Base-by-base conservation (phyloP, 2,329 filamentous ascomycete genomes). In the Hawksworthiomyces lignivorus region DNA sequence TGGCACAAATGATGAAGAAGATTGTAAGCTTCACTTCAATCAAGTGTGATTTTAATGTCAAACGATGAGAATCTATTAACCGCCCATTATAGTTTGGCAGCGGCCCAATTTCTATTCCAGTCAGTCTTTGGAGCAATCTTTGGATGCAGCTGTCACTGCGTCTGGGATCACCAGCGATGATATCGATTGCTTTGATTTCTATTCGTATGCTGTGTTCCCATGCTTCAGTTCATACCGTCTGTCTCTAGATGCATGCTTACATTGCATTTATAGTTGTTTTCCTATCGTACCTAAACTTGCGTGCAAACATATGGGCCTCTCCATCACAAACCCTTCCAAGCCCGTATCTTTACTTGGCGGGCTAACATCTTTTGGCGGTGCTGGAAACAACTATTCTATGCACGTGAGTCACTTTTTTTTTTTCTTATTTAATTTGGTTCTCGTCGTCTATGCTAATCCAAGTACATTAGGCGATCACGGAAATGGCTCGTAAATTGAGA, bases 311-410 rank as follows among this genome's bases (percentile, higher is more conserved):
- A 26, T 44, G 14, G 45, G 41, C 31, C 17, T 47, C 17, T 41
- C 37, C 3, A 29, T 41, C 4, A 32, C 35, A 3, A 18, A 17
- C 2, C 41, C 45, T 0, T 19, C 26, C 9, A 47, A 47, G 26
- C 37, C 45, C 4, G 44, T 47, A 9, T 20, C 41, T 10, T 24
- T 47, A 14, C 41, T 47, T 2, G 45, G 45, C 4, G 45, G 45
- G 10, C 31, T 47, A 5, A 44, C 45, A 17, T 47, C 45, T 1
- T 47, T 47, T 39, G 45, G 45, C n/a, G 45, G 45, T n/a, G 45
- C 45, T 10, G 45, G 45, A 11, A 47, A 47, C 41, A 47, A 47
- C 26, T 47, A 47, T 26, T 47, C 45, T 8, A 44, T 47, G 41
- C 45, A 47, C 19, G 36, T 39, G 12, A 10, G 34, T 36, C 4